phyloP scores from a whole-genome alignment of 2,329 filamentous ascomycete genomes.

The Claviceps africana region DNA sequence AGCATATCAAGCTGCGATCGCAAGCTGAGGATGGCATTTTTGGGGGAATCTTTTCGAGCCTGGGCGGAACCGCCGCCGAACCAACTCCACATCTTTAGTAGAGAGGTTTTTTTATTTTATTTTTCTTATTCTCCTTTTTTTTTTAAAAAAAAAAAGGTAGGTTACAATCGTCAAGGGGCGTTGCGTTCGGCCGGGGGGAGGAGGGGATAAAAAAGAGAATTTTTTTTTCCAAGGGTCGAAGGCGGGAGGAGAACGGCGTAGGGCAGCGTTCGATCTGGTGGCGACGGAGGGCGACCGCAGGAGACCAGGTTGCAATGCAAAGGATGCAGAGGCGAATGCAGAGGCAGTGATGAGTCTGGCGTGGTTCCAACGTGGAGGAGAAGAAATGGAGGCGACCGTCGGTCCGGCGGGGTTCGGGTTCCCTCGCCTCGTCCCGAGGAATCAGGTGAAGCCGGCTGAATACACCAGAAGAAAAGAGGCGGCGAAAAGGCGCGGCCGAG shows the following conservation, averaged over 20 bases:
- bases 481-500: not conserved
- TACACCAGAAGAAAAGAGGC: slow-evolving; percentile 1
- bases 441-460: not conserved
- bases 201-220: no score
- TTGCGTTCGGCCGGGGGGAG: no score
- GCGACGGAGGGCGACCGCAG: not conserved
- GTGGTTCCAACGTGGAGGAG: not conserved
- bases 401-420: slow-evolving; percentile 3
- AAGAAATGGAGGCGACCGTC: not conserved
- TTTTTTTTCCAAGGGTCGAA: not conserved
- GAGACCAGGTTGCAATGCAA: not conserved
- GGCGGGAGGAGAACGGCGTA: not conserved
- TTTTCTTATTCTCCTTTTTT: no score
- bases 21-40: slow-evolving; percentile 86
- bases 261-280: not conserved
- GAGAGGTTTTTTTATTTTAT: slow-evolving; percentile 1
- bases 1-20: slow-evolving; percentile 91
- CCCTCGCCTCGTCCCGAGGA: not conserved
- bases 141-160: no score
- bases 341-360: not conserved
- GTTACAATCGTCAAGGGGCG: no score
- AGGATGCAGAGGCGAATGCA: not conserved
- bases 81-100: slow-evolving; percentile 75
- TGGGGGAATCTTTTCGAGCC: slow-evolving; percentile 84
- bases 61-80: slow-evolving; percentile 73